These are phyloP conservation scores for Mycena galericulata DNA, from an alignment of 768 basidiomycete genomes.

Conservation along the genomic window DNA sequence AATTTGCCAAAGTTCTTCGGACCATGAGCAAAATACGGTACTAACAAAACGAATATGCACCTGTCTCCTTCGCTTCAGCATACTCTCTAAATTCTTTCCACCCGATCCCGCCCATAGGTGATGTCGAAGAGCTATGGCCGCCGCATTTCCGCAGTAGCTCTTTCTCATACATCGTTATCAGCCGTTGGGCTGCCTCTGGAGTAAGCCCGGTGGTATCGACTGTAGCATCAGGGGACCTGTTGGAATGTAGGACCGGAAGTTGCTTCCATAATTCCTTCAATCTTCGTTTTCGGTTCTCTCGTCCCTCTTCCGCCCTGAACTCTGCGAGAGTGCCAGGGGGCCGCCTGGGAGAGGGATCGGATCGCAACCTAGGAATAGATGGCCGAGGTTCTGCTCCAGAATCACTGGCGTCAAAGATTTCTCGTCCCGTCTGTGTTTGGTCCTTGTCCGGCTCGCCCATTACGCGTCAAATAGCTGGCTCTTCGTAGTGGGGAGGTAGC, in stretches of 20 bases:
- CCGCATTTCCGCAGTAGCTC: slow-evolving; percentile 75
- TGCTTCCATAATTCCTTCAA: slow-evolving; percentile 74
- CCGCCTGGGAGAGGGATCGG: slow-evolving; percentile 60
- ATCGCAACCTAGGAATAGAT: slow-evolving; percentile 69
- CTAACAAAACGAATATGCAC: slow-evolving; percentile 49
- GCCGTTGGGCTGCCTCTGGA: slow-evolving; percentile 70
- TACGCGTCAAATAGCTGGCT: slow-evolving; percentile 20
- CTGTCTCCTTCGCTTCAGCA: slow-evolving; percentile 84
- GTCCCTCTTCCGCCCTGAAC: slow-evolving; percentile 74
- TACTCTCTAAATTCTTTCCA: slow-evolving; percentile 84
- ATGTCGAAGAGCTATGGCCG: slow-evolving; percentile 53
- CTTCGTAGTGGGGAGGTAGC: slow-evolving; percentile 20
- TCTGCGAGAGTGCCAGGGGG: slow-evolving; percentile 66
- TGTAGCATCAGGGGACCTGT: slow-evolving; percentile 16
- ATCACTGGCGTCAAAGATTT: slow-evolving; percentile 64
- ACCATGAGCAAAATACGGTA: slow-evolving; percentile 33
- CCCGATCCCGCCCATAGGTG: slow-evolving; percentile 58
- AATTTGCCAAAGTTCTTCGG: slow-evolving; percentile 87
- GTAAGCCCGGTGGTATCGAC: slow-evolving; percentile 50
- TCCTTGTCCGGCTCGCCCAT: slow-evolving; percentile 31
- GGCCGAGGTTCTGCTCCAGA: slow-evolving; percentile 67
- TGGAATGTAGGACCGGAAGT: slow-evolving; percentile 51
- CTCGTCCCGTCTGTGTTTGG: slow-evolving; percentile 55
- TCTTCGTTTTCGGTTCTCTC: slow-evolving; percentile 68
- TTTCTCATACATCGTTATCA: slow-evolving; percentile 79